A percentile compares a stretch with the other conserved stretches of the same genome.
These are phyloP conservation scores for Gelatoporia subvermispora DNA, from an alignment of 768 basidiomycete species.

Conservation along the genomic window DNA sequence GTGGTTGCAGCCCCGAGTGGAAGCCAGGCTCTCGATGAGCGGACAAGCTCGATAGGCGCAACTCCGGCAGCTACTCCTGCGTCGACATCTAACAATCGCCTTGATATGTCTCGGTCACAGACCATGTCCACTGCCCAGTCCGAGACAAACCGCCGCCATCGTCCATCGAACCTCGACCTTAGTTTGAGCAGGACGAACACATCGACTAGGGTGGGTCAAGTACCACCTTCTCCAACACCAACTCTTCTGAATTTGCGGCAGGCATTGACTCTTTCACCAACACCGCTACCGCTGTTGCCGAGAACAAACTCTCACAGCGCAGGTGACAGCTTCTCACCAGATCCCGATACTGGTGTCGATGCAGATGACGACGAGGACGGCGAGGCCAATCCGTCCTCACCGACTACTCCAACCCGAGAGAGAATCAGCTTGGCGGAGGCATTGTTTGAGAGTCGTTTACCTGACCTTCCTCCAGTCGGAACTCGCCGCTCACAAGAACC, in stretches of 20 bases:
- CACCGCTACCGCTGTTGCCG: conserved; percentile 21
- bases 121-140: conserved; percentile 18
- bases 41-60: conserved; percentile 58
- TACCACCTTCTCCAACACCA: conserved; percentile 53
- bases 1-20: conserved; percentile 81
- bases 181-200: conserved; percentile 23
- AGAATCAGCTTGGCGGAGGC: conserved; percentile 70
- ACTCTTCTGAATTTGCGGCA: conserved; percentile 64
- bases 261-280: conserved; percentile 45
- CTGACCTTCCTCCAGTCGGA: conserved; percentile 68
- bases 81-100: conserved; percentile 10
- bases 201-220: conserved; percentile 26
- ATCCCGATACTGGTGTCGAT: conserved; percentile 43
- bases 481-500: conserved; percentile 62
- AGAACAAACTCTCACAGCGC: not conserved
- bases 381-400: conserved; percentile 24
- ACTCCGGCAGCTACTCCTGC: conserved; percentile 22
- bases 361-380: conserved; percentile 45
- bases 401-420: conserved; percentile 37
- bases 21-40: conserved; percentile 76
- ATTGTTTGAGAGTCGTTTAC: conserved; percentile 73
- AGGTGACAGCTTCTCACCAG: conserved; percentile 6
- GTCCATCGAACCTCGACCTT: conserved; percentile 66
- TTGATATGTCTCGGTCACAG: conserved; percentile 26
- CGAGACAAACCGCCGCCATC: conserved; percentile 39